A percentile compares a stretch with the other conserved stretches of the same genome.
Evolutionary conservation across 2,329 filamentous ascomycete genomes (phyloP).

Genomic region (Pseudocercospora eumusae): DNA sequence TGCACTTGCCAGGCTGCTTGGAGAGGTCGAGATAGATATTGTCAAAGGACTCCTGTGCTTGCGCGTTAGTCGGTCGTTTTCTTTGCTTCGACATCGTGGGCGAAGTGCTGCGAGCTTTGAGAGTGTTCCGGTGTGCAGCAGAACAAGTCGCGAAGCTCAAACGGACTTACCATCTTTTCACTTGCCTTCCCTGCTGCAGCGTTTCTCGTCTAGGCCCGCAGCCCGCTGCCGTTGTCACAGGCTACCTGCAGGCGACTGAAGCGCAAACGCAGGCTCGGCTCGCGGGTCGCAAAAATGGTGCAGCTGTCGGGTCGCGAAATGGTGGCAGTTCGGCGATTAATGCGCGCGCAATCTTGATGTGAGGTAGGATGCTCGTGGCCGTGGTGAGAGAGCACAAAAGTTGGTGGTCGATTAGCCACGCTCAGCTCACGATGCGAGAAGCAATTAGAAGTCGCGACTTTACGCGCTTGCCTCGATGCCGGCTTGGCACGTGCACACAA

Average conservation of each 20-base stretch:
- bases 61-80: constrained; percentile 12
- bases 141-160: neutral
- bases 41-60: constrained; percentile 82
- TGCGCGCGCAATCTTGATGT: neutral
- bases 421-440: neutral
- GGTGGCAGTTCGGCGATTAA: neutral
- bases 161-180: constrained; percentile 5
- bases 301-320: neutral
- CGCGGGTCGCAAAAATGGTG: neutral
- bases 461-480: neutral
- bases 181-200: constrained; percentile 1
- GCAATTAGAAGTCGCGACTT: neutral
- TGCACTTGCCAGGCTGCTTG: constrained; percentile 86
- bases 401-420: neutral
- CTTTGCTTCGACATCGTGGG: neutral
- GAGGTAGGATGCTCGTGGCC: neutral
- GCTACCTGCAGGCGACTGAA: neutral
- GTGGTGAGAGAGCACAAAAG: neutral
- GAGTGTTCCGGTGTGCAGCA: neutral
- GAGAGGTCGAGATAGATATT: constrained; percentile 96
- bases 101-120: neutral
- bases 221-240: neutral
- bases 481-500: neutral
- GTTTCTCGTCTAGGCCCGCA: constrained; percentile 1
- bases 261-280: neutral